A percentile compares a stretch with the other conserved stretches of the same genome.
phyloP scores from a whole-genome alignment of 345 rosid species.

The Stellera chamaejasme region DNA sequence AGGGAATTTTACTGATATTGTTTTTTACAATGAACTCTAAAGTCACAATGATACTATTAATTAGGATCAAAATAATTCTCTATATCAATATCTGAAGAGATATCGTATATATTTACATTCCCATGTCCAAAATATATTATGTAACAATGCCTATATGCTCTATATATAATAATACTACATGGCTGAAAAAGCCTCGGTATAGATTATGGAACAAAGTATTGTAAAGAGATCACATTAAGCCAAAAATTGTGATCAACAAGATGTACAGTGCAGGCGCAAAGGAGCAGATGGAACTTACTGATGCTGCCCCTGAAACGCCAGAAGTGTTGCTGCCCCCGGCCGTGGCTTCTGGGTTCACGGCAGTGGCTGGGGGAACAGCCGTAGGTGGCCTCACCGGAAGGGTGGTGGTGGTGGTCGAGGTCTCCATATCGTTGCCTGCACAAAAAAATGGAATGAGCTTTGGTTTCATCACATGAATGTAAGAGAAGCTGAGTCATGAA shows the following conservation, averaged over 20 bases:
- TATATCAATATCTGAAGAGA: no score
- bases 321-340: conserved; percentile 18
- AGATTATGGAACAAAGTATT: not conserved
- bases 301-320: conserved; percentile 15
- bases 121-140: not conserved
- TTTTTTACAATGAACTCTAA: not conserved
- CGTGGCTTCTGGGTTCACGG: conserved; percentile 60
- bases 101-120: conserved; percentile 16
- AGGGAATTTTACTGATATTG: not conserved
- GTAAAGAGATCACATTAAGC: conserved; percentile 14
- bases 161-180: not conserved
- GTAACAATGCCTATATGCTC: conserved; percentile 15
- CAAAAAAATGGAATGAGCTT: not conserved
- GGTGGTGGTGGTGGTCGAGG: conserved; percentile 9
- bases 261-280: conserved; percentile 7
- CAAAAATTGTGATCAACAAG: conserved; percentile 23
- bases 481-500: not conserved
- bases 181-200: not conserved
- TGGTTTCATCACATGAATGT: not conserved
- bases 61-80: not conserved
- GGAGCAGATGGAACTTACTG: conserved; percentile 11
- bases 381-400: conserved; percentile 30
- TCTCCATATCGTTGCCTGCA: conserved; percentile 32
- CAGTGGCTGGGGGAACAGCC: conserved; percentile 42
- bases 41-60: not conserved